Evolutionary conservation across 2,329 filamentous ascomycete species (phyloP), one percentile per base, ranked within the genome.

Genomic region (Alternaria triticina): DNA sequence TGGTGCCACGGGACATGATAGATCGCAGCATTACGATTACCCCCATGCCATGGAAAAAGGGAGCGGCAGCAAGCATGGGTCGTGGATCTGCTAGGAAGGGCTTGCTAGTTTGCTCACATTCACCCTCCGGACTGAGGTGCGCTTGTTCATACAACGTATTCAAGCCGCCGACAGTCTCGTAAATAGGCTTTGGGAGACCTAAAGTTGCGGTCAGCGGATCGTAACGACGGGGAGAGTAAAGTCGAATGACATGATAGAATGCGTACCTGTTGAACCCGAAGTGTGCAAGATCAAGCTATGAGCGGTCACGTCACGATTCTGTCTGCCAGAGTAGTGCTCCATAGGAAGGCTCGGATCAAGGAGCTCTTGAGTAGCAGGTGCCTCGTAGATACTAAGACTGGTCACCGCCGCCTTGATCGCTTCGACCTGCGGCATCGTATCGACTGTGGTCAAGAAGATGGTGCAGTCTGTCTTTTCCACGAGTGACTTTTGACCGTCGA

Each of bases 41-140:
- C 0, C 57, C 57, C 50, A 59, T 55, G 5, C 49, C 57, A 15
- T 59, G 57, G 12, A 59, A 59, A 12, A 59, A 55, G n/a, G 57
- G 57, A 3, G 20, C 43, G 15, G 50, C 49, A 3, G 50, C 57
- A n/a, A 59, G 27, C 22, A 55, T 54, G 9, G 50, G 57, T 1
- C 20, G 20, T 28, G 15, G 33, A 11, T 59, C 50, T 23, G 50
- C 28, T 2, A 59, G 23, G 10, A 59, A 49, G 2, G 22, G 6
- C 27, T 54, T 47, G 28, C 40, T 55, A 3, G 25, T 22, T 8
- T 45, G 50, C 10, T 47, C 28, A 5, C 20, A 7, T 5, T 30
- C 57, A 11, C 23, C 15, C 30, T 59, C 57, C 5, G 17, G 36
- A 23, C 12, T 28, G 2, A 59, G 50, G 3, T 40, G 27, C 9